A percentile compares a stretch with the other conserved stretches of the same genome.
These are phyloP conservation scores for Syncephalastrum sp. DNA, from an alignment of 371 early-diverging fungal genomes.

Conservation along the genomic window DNA sequence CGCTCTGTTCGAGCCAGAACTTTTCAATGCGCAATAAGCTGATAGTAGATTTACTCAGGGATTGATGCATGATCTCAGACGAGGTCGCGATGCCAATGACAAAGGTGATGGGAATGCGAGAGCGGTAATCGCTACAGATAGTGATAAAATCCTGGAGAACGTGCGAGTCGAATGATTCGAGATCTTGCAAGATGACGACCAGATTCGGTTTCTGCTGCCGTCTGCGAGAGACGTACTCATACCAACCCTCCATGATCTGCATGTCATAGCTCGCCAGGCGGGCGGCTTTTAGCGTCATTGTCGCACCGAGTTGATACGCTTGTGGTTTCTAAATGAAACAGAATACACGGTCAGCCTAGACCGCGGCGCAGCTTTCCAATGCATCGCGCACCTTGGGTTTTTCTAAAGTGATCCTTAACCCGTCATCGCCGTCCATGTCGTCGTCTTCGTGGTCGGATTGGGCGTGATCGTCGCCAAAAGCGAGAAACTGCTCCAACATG, in stretches of 20 bases:
- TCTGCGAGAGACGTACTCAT: slow-evolving; percentile 27
- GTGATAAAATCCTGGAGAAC: slow-evolving; percentile 75
- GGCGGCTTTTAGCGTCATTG: slow-evolving; percentile 17
- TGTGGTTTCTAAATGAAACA: too few relatives aligned
- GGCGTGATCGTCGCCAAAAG: slow-evolving; percentile 13
- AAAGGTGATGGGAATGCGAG: slow-evolving; percentile 74
- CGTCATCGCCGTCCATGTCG: slow-evolving; percentile 12
- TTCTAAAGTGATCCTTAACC: not conserved
- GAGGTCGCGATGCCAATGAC: slow-evolving; percentile 86
- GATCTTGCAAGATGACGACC: slow-evolving; percentile 82
- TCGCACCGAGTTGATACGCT: slow-evolving; percentile 9
- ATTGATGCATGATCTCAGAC: slow-evolving; percentile 78
- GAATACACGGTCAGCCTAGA: not conserved
- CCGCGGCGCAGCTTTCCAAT: not conserved
- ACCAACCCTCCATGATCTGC: slow-evolving; percentile 68
- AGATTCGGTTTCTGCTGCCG: slow-evolving; percentile 35
- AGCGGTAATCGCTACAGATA: slow-evolving; percentile 74
- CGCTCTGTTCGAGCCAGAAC: slow-evolving; percentile 76
- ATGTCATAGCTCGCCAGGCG: slow-evolving; percentile 59
- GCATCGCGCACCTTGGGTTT: not conserved
- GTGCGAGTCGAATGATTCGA: slow-evolving; percentile 77
- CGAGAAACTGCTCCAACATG: slow-evolving; percentile 65
- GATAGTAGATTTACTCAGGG: slow-evolving; percentile 68
- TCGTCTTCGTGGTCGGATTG: slow-evolving; percentile 25
- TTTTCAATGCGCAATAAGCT: slow-evolving; percentile 72